A percentile compares a stretch with the other conserved stretches of the same genome.
Conservation (phyloP, 331 rosid species). For the Quercus tomentella region DNA sequence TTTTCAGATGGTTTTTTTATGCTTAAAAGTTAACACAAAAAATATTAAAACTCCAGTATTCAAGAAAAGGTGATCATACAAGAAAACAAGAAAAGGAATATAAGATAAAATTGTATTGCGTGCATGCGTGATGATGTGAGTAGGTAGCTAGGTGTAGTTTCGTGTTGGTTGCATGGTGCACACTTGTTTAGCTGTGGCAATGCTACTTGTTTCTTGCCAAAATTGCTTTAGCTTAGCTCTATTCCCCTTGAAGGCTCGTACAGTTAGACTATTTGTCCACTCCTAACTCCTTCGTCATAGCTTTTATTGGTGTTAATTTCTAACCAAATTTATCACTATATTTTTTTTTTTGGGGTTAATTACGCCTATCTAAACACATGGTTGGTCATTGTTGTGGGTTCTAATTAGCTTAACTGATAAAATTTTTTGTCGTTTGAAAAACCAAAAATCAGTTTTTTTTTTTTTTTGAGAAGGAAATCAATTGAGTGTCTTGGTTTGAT, state of each 20-base stretch:
- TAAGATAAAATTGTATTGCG: not conserved
- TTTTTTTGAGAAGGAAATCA: too few relatives aligned
- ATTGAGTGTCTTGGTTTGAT: too few relatives aligned
- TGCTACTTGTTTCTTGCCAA: not conserved
- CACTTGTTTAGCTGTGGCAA: conserved; percentile 11
- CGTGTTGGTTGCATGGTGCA: conserved; percentile 22
- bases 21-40: conserved; percentile 1
- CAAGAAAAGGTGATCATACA: not conserved
- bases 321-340: too few relatives aligned
- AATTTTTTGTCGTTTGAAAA: too few relatives aligned
- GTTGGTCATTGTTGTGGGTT: too few relatives aligned
- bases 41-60: conserved; percentile 6
- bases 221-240: not conserved
- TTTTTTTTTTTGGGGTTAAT: too few relatives aligned
- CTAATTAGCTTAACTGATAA: too few relatives aligned
- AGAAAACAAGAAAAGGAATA: not conserved
- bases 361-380: too few relatives aligned
- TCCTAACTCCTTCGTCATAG: too few relatives aligned
- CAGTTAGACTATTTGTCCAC: not conserved
- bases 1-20: too few relatives aligned
- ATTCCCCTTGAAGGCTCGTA: not conserved
- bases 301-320: too few relatives aligned
- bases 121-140: conserved; percentile 3
- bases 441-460: fast-evolving
- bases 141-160: not conserved